Evolutionary conservation across 2,329 filamentous ascomycete genomes (phyloP).

Genomic region (Aspergillus uvarum): DNA sequence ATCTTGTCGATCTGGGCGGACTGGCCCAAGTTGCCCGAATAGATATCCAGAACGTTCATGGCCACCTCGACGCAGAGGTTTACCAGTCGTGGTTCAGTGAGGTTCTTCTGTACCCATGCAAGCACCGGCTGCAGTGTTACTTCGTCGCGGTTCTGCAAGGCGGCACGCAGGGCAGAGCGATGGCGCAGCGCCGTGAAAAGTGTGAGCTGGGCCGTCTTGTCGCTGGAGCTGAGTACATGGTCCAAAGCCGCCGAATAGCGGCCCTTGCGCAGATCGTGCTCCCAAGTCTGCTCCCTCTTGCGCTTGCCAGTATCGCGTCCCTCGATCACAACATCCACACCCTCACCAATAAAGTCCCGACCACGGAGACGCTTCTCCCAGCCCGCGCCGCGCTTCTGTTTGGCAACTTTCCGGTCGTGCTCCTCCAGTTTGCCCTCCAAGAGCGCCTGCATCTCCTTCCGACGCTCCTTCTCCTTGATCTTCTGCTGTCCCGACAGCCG

Average conservation of each 20-base stretch:
- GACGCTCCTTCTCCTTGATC: constrained; percentile 69
- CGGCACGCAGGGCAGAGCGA: constrained; percentile 77
- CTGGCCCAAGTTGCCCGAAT: constrained; percentile 73
- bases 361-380: constrained; percentile 64
- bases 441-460: constrained; percentile 81
- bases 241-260: constrained; percentile 78
- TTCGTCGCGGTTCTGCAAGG: constrained; percentile 79
- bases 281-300: constrained; percentile 73
- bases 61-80: constrained; percentile 79
- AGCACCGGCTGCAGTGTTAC: constrained; percentile 77
- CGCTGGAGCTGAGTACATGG: constrained; percentile 63
- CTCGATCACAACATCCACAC: constrained; percentile 84
- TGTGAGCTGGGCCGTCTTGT: constrained; percentile 67
- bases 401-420: constrained; percentile 70
- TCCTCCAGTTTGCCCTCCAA: constrained; percentile 74
- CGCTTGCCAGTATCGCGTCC: constrained; percentile 60
- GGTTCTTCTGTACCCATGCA: constrained; percentile 76
- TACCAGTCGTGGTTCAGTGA: constrained; percentile 79
- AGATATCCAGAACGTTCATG: constrained; percentile 80
- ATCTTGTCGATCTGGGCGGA: constrained; percentile 70
- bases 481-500: constrained; percentile 83
- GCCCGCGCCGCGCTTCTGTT: constrained; percentile 64
- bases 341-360: constrained; percentile 79
- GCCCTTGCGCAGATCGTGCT: constrained; percentile 74
- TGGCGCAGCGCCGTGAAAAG: constrained; percentile 82